Conservation (phyloP, 306 rosid species). For the Castanospermum australe region DNA sequence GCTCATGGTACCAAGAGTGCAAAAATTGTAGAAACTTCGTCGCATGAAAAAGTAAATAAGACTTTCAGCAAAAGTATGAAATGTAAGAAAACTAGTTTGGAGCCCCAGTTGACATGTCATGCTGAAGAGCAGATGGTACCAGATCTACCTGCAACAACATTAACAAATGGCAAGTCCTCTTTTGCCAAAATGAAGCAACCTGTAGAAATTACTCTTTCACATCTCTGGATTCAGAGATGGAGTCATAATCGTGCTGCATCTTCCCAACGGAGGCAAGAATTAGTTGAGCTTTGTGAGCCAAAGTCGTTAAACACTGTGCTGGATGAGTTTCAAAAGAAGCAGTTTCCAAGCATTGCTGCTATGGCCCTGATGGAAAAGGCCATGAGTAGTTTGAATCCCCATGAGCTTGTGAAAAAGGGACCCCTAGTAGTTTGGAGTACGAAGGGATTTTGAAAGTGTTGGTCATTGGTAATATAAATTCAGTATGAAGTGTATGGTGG, state of each 20-base stretch:
- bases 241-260: slow-evolving; percentile 30
- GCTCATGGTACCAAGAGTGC: slow-evolving; percentile 54
- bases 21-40: slow-evolving; percentile 50
- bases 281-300: slow-evolving; percentile 34
- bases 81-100: slow-evolving; percentile 37
- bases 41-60: slow-evolving; percentile 38
- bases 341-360: slow-evolving; percentile 88
- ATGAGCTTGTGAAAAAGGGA: slow-evolving; percentile 55
- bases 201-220: slow-evolving; percentile 54
- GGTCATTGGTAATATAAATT: slow-evolving; percentile 16
- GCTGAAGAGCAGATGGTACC: slow-evolving; percentile 32
- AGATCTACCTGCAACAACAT: slow-evolving; percentile 24
- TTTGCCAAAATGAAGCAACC: slow-evolving; percentile 36
- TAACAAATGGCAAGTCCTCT: slow-evolving; percentile 34
- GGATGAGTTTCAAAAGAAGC: slow-evolving; percentile 47
- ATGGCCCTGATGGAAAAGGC: slow-evolving; percentile 95
- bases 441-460: slow-evolving; percentile 31
- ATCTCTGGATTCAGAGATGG: slow-evolving; percentile 93
- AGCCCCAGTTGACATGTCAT: slow-evolving; percentile 31
- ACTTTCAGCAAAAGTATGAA: slow-evolving; percentile 35
- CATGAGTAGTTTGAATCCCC: slow-evolving; percentile 46
- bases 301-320: slow-evolving; percentile 32
- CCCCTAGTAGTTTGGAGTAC: slow-evolving; percentile 66
- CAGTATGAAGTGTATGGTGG: slow-evolving; percentile 6
- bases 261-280: slow-evolving; percentile 40